Percentiles rank a stretch among this genome's conserved stretches.
Conservation (phyloP, 2,329 filamentous ascomycete genomes). For the Penicillium thymicola region DNA sequence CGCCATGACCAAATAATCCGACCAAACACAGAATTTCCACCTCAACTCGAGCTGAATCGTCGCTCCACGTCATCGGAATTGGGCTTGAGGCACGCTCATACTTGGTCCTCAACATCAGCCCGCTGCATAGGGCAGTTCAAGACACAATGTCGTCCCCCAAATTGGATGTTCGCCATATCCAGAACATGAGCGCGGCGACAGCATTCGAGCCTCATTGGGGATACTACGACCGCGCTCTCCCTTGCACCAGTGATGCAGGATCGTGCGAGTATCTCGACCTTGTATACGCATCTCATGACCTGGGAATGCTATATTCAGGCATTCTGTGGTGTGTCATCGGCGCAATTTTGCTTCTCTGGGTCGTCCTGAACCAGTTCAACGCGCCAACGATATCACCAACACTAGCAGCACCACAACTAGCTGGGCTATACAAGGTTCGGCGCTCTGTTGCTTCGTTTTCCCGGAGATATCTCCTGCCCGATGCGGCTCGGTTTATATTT, state of each 20-base stretch:
- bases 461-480: constrained; percentile 59
- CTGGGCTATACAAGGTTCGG: constrained; percentile 9
- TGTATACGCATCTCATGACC: constrained; percentile 54
- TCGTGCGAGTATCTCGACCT: constrained; percentile 58
- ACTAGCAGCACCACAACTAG: neutral
- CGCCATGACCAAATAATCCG: neutral
- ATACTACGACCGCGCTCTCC: constrained; percentile 52
- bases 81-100: neutral
- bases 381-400: constrained; percentile 5
- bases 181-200: constrained; percentile 44
- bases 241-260: constrained; percentile 57
- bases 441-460: constrained; percentile 30
- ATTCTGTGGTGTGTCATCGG: constrained; percentile 57
- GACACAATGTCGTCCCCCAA: constrained; percentile 10
- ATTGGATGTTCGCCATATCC: constrained; percentile 41
- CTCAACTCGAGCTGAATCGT: neutral
- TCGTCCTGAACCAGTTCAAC: constrained; percentile 22
- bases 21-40: neutral
- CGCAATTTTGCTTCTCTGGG: constrained; percentile 47
- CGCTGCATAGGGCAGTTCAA: neutral
- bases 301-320: constrained; percentile 54
- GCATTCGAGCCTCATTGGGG: constrained; percentile 54
- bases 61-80: neutral
- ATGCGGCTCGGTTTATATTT: constrained; percentile 58
- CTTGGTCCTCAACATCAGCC: neutral